Conservation (phyloP, 805 yeast species). For the Yamadazyma nakazawae region DNA sequence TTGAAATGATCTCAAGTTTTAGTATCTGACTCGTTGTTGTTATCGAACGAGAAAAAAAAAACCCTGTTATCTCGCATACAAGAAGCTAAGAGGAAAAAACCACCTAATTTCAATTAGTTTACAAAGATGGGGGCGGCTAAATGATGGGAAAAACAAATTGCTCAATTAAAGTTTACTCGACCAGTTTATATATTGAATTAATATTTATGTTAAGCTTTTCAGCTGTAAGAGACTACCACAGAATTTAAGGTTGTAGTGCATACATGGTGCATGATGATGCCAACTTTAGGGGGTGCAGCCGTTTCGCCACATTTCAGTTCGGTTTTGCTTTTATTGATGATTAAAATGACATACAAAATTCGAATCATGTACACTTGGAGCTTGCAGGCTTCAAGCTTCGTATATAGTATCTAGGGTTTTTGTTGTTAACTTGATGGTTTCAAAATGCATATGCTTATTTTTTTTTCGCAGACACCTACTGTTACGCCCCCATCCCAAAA, state of each 20-base stretch:
- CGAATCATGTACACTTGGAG: too few species aligned
- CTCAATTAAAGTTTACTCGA: slow-evolving; percentile 1
- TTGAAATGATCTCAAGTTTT: not conserved
- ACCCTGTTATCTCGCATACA: slow-evolving; percentile 1
- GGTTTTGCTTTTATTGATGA: not conserved
- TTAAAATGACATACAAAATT: too few species aligned
- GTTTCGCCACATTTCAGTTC: not conserved
- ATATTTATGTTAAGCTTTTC: not conserved
- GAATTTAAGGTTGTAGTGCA: not conserved
- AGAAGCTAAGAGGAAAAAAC: not conserved
- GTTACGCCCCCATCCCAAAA: too few species aligned
- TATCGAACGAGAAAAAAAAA: not conserved
- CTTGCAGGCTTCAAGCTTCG: too few species aligned
- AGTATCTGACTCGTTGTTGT: slow-evolving; percentile 1
- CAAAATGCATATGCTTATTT: too few species aligned
- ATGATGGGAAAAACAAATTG: not conserved
- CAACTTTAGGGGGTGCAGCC: not conserved
- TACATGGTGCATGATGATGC: not conserved
- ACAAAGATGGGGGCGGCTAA: not conserved
- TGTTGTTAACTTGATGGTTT: not conserved
- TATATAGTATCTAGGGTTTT: not conserved
- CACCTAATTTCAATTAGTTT: not conserved
- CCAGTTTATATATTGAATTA: not conserved
- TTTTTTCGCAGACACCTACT: too few species aligned
- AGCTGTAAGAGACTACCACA: not conserved